Evolutionary conservation across 2,329 filamentous ascomycete genomes (phyloP).

Genomic region (Aspergillus hortae): DNA sequence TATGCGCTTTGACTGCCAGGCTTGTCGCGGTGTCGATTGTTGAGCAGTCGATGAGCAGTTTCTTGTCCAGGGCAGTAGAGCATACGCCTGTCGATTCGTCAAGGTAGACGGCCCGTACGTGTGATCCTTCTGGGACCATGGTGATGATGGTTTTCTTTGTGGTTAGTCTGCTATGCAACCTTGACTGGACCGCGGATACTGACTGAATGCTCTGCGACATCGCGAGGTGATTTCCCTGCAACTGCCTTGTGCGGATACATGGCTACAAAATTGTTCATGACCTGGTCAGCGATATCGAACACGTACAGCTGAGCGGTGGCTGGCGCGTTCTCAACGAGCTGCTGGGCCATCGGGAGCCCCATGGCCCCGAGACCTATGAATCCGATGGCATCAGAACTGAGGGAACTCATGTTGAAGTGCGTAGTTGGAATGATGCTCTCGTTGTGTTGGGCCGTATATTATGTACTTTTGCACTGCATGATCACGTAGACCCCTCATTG

Average conservation of each 20-base stretch:
- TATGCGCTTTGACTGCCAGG: slow-evolving; percentile 43
- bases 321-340: slow-evolving; percentile 43
- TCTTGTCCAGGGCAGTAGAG: neutral
- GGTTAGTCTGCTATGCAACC: neutral
- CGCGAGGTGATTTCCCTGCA: neutral
- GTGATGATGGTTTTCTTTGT: neutral
- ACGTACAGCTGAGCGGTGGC: slow-evolving; percentile 28
- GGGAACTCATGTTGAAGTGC: neutral
- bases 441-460: neutral
- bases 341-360: slow-evolving; percentile 52
- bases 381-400: slow-evolving; percentile 13
- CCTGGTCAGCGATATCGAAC: neutral
- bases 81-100: neutral
- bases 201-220: neutral
- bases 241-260: neutral
- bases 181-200: neutral
- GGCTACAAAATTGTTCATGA: neutral
- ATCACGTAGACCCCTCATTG: too few species aligned
- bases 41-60: slow-evolving; percentile 47
- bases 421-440: neutral
- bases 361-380: slow-evolving; percentile 56
- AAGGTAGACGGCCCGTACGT: neutral
- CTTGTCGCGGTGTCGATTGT: slow-evolving; percentile 55
- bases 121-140: neutral
- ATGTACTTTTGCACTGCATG: neutral